phyloP scores from a whole-genome alignment of 805 yeast species.

The Brettanomyces bruxellensis region DNA sequence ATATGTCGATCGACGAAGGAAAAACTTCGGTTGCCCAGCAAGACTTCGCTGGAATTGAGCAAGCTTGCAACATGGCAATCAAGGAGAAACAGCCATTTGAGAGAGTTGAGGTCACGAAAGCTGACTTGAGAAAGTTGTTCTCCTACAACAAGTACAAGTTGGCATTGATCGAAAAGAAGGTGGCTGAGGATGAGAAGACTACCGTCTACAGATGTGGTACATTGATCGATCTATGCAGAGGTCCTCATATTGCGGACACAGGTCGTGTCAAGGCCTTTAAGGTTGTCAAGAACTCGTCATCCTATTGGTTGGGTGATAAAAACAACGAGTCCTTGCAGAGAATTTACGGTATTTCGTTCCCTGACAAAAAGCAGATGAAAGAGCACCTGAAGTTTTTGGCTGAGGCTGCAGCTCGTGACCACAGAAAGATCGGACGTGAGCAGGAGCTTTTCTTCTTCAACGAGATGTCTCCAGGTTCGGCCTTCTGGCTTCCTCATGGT shows the following conservation, averaged over 20 bases:
- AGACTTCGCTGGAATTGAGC: conserved; percentile 79
- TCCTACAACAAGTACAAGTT: conserved; percentile 93
- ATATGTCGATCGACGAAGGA: conserved; percentile 78
- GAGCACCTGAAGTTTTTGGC: conserved; percentile 90
- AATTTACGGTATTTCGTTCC: conserved; percentile 96
- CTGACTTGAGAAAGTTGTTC: conserved; percentile 87
- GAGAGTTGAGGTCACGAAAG: conserved; percentile 87
- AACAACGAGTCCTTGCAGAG: conserved; percentile 93
- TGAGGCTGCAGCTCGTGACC: conserved; percentile 95
- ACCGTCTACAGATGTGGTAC: conserved; percentile 98
- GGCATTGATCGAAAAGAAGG: conserved; percentile 72
- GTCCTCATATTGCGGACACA: conserved; percentile 97
- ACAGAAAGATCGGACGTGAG: conserved; percentile 91
- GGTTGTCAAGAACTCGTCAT: conserved; percentile 89
- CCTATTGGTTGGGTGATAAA: conserved; percentile 91
- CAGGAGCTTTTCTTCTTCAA: conserved; percentile 94
- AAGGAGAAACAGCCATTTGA: conserved; percentile 94
- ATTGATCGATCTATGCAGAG: conserved; percentile 91
- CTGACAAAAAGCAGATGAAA: conserved; percentile 93
- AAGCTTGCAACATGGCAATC: conserved; percentile 80
- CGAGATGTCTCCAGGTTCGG: conserved; percentile 96
- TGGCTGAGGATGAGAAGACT: conserved; percentile 92
- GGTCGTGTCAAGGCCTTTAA: conserved; percentile 93
- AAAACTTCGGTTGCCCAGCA: conserved; percentile 67
- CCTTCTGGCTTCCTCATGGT: conserved; percentile 99